Evolutionary conservation across 768 basidiomycete genomes (phyloP).

Genomic region (Suillus sp.): DNA sequence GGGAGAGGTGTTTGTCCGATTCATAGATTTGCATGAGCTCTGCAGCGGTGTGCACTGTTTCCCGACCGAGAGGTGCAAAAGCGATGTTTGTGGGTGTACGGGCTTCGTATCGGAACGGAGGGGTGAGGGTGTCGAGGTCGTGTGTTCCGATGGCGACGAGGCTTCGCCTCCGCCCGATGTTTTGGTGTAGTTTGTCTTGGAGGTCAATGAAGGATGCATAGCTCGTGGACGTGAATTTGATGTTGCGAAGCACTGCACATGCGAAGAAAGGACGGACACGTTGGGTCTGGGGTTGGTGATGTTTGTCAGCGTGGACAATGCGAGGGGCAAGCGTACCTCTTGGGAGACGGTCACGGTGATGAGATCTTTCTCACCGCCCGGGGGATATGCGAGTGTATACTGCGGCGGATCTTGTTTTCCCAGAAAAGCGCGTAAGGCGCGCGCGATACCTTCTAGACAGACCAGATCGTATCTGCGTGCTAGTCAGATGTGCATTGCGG

Average conservation of each 20-base stretch:
- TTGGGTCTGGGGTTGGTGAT: constrained; percentile 53
- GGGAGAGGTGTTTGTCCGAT: constrained; percentile 91
- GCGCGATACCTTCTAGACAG: constrained; percentile 94
- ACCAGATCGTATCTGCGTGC: constrained; percentile 87
- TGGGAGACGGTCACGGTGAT: constrained; percentile 69
- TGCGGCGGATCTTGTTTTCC: constrained; percentile 63
- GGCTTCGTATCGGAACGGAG: constrained; percentile 89
- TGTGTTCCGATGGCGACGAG: constrained; percentile 98
- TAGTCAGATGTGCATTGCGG: constrained; percentile 10
- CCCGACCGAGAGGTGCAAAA: constrained; percentile 85
- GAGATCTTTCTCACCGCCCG: constrained; percentile 64
- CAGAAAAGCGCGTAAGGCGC: constrained; percentile 83
- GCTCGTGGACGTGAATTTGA: constrained; percentile 84
- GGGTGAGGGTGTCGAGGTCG: constrained; percentile 85
- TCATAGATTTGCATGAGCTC: constrained; percentile 94
- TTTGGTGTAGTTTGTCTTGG: constrained; percentile 99
- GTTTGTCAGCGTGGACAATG: constrained; percentile 5
- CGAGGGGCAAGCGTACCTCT: constrained; percentile 53
- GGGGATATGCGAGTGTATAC: constrained; percentile 74
- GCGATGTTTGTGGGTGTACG: constrained; percentile 84
- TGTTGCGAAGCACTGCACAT: constrained; percentile 85
- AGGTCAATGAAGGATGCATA: constrained; percentile 98
- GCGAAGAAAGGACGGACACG: constrained; percentile 90
- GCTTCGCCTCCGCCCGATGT: constrained; percentile 86
- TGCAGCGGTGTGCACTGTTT: constrained; percentile 77